A percentile compares a stretch with the other conserved stretches of the same genome.
These are phyloP conservation scores for Pseudogymnoascus sp. DNA, from an alignment of 2,329 filamentous ascomycete species.

Conservation along the genomic window DNA sequence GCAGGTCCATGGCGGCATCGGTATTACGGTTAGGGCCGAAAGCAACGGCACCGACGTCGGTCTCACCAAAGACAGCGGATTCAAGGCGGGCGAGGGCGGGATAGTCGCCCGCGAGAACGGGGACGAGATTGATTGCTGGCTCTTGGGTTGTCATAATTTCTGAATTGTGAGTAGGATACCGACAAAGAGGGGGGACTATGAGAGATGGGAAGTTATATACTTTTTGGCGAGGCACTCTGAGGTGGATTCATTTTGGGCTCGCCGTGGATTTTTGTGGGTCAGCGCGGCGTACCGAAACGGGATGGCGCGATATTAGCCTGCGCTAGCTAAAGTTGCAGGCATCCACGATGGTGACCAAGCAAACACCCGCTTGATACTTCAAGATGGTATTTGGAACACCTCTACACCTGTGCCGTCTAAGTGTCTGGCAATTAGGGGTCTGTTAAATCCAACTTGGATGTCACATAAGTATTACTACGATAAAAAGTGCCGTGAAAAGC, in stretches of 20 bases:
- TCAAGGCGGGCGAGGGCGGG: constrained; percentile 13
- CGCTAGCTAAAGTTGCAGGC: neutral
- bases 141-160: neutral
- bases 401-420: too few relatives aligned
- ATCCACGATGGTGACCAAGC: neutral
- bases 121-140: constrained; percentile 7
- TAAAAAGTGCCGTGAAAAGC: too few relatives aligned
- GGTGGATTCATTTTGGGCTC: neutral
- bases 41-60: constrained; percentile 13
- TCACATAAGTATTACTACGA: too few relatives aligned
- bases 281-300: neutral
- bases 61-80: constrained; percentile 11
- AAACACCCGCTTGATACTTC: neutral
- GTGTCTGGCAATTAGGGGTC: too few relatives aligned
- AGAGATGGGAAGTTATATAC: neutral
- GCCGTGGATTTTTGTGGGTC: neutral
- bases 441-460: too few relatives aligned
- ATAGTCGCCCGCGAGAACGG: constrained; percentile 11
- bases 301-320: neutral
- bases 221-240: neutral
- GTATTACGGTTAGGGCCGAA: constrained; percentile 10
- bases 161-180: neutral
- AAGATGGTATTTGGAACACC: too few relatives aligned
- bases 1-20: constrained; percentile 12
- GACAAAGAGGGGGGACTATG: neutral